Evolutionary conservation across 2,329 filamentous ascomycete species (phyloP), one percentile per base, ranked within the genome.

Genomic region (Aspergillus glaucus): DNA sequence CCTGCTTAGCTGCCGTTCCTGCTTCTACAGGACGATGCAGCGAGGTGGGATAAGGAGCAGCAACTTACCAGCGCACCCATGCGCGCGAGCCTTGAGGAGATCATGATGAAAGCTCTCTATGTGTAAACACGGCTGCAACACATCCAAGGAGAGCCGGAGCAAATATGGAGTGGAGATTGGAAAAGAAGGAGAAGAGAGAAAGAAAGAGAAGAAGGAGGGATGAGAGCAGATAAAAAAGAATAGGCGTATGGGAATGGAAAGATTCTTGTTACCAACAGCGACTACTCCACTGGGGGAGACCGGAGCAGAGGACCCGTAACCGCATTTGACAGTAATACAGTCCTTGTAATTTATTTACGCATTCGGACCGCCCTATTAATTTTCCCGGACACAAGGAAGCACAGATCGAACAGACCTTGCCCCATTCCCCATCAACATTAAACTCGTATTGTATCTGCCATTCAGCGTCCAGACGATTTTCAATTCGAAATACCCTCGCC

Each of bases 21-120:
- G 48, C 50, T 45, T 49, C 46, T 5, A 32, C 43, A 47, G 45
- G 34, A 48, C 44, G 45, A 49, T 49, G 42, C 44, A 41, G 43
- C 36, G 47, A 46, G 28, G 42, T 36, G 51, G 50, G 47, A 50
- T 37, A 50, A 55, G 46, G 34, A 46, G 42, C 49, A 55, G 39
- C 21, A 50, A 70, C 72, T 57, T 70, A 75, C 72, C 70, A 74
- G 65, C 65, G 67, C 70, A 69, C 70, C 69, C 57, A 68, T 62
- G 64, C 72, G 72, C 66, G 70, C 66, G 58, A 75, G 65, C 66
- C 69, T 66, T 57, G 70, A 66, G 61, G 72, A 71, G 62, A 75
- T 71, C 72, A 75, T 75, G 61, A 63, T 73, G 65, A 57, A 63
- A 62, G 65, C 62, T 68, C 65, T 66, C 65, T 69, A 65, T 62